Conservation (phyloP, 225 moss, liverwort and hornwort species). For the Marchantia paleacea region DNA sequence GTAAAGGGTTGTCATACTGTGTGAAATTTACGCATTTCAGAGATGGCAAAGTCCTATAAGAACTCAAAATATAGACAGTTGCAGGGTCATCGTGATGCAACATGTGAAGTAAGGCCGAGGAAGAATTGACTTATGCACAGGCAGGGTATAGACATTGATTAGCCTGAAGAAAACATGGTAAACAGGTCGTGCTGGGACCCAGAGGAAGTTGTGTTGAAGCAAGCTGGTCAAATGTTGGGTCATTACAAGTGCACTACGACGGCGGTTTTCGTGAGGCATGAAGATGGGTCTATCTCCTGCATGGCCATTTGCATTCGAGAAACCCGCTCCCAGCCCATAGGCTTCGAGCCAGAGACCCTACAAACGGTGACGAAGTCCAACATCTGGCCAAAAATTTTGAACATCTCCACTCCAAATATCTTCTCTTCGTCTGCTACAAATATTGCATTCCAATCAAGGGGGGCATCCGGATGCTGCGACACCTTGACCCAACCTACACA, state of each 20-base stretch:
- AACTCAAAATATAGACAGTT: constrained; percentile 6
- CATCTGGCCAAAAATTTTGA: constrained; percentile 48
- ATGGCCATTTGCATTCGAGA: constrained; percentile 42
- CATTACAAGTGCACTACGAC: constrained; percentile 35
- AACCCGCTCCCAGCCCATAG: constrained; percentile 41
- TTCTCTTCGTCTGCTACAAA: constrained; percentile 44
- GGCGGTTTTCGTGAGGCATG: constrained; percentile 44
- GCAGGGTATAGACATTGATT: constrained; percentile 1
- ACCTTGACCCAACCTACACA: constrained; percentile 44
- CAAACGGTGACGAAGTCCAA: constrained; percentile 42
- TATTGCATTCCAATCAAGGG: constrained; percentile 45
- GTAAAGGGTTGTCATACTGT: not conserved
- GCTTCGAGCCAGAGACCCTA: constrained; percentile 32
- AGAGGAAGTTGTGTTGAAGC: not conserved
- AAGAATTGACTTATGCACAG: constrained; percentile 4
- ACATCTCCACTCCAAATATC: constrained; percentile 49
- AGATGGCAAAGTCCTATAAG: too few relatives aligned
- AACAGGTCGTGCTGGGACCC: not conserved
- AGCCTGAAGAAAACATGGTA: constrained; percentile 1
- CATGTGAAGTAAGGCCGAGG: not conserved
- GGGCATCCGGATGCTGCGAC: constrained; percentile 49
- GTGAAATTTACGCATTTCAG: not conserved
- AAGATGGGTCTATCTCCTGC: constrained; percentile 46
- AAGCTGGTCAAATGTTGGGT: not conserved
- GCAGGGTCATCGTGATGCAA: not conserved